Base-by-base conservation (phyloP, 495 filamentous ascomycete species). In the Xylaria telfairii region DNA sequence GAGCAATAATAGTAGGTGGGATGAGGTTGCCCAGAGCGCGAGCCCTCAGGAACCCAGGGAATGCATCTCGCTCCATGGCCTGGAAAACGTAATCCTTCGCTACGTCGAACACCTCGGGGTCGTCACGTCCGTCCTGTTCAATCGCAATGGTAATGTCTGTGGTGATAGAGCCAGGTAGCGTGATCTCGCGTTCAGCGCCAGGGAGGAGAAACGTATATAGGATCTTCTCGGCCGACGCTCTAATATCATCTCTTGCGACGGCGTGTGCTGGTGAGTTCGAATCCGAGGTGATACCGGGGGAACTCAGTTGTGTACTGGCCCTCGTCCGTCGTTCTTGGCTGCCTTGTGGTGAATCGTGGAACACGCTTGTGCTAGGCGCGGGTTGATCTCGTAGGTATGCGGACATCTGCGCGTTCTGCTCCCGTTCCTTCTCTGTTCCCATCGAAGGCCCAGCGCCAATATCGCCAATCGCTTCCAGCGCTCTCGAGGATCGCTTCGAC, bases 31-130 rank as follows among this genome's bases (percentile, higher is more conserved):
- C 96, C 17, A 99, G 86, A 8, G 95, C 96, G 83, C 98, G 98
- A 75, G 92, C 91, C 74, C 93, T 90, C 72, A 99, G 87, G 85
- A 99, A 99, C 28, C 95, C 95, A 4, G 96, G 96, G 81, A 97
- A 99, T 17, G 96, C 96, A 82, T 98, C 96, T 51, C 96, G 90
- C 81, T 99, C 96, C 96, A 99, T 99, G 3, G 96, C 96, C 78
- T 98, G 96, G 81, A 98, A 99, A 57, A 97, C 95, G 78, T 98
- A 99, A 82, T 99, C 96, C 81, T 98, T 98, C 32, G 96, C 96
- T 3, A 92, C 90, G 78, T 98, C 95, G 72, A 99, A 99, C 13
- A 99, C 90, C 78, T 98, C 96, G 1, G 96, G 96, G 77, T 99
- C 96, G 73, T 98, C 96, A 75, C 96, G 90, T 53, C 92, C 92